Evolutionary conservation across 805 yeast genomes (phyloP), one percentile per base, ranked within the genome.

Genomic region (Cyberlindnera maritima): DNA sequence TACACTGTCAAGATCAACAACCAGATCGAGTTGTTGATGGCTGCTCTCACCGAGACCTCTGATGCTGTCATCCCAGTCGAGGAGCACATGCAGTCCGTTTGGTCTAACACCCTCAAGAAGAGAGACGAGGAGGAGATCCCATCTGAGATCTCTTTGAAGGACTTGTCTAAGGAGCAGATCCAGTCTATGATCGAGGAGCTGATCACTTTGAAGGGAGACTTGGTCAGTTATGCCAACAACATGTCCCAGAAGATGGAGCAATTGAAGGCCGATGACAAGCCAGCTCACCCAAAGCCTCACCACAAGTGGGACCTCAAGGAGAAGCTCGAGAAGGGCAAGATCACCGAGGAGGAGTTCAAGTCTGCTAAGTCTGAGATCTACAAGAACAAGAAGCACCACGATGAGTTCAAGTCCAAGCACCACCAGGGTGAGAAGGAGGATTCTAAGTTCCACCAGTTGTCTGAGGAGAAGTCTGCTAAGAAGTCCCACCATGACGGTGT

Each of bases 101-200:
- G 21, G 25, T 39, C 34, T 12, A 39, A 28, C 20, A 8, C 40
- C 17, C n/a, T 41, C 23, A 35, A 39, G 39, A 40, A 43, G 41
- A 39, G 44, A 43, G 44, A 43, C 18, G 14, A 18, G n/a, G 35
- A 33, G 4, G 43, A 42, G 29, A 13, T 19, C 8, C 38, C 39
- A 17, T 20, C 23, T 8, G 32, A 36, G n/a, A 12, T 34, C 21
- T 19, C 41, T 25, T 12, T 47, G 34, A 43, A 47, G 41, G 44
- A 39, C 15, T 36, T 47, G 36, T 23, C 47, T 28, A 36, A 39
- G 15, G 51, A 47, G 36, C 42, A 47, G 33, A 33, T 47, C 10
- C 18, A 18, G 21, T 3, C 29, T 7, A 29, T 34, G 34, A 33
- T 46, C n/a, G 21, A 31, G 12, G 42, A 46, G 17, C 25, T 41